Evolutionary conservation across 2,329 filamentous ascomycete genomes (phyloP).

Genomic region (Pseudogymnoascus sp.): DNA sequence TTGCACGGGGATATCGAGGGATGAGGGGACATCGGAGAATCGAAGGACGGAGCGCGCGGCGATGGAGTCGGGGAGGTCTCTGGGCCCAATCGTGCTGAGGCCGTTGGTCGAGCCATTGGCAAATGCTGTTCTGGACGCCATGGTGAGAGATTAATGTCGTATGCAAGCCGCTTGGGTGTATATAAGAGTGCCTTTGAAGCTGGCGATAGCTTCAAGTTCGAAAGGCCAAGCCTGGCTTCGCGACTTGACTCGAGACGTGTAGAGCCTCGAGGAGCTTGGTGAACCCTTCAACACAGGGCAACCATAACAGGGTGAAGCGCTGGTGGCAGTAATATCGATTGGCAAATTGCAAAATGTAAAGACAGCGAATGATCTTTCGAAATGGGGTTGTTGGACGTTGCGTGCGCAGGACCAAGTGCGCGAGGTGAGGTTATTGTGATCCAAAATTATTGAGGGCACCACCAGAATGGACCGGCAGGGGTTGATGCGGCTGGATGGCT

Average conservation of each 20-base stretch:
- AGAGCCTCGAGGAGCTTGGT: conserved; percentile 9
- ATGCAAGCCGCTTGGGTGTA: not conserved
- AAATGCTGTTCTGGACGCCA: not conserved
- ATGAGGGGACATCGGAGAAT: conserved; percentile 55
- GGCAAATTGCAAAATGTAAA: not conserved
- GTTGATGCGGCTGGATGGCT: conserved; percentile 5
- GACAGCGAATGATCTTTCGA: not conserved
- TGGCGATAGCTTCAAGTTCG: conserved; percentile 6
- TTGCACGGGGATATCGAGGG: conserved; percentile 58
- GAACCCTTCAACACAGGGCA: conserved; percentile 9
- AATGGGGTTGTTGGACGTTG: conserved; percentile 2
- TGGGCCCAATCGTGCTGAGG: not conserved
- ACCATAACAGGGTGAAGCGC: conserved; percentile 4
- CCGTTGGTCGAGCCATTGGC: not conserved
- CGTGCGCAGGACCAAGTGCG: conserved; percentile 7
- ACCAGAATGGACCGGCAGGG: conserved; percentile 7
- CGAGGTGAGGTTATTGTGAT: conserved; percentile 7
- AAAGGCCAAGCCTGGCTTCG: conserved; percentile 9
- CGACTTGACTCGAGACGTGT: conserved; percentile 10
- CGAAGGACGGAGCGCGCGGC: conserved; percentile 28
- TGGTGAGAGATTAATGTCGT: not conserved
- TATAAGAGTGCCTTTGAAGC: conserved; percentile 5
- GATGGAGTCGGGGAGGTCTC: conserved; percentile 7
- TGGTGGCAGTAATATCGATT: not conserved
- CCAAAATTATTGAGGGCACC: conserved; percentile 10